These are phyloP conservation scores for Suillus lakei DNA, from an alignment of 768 basidiomycete genomes.

Conservation along the genomic window DNA sequence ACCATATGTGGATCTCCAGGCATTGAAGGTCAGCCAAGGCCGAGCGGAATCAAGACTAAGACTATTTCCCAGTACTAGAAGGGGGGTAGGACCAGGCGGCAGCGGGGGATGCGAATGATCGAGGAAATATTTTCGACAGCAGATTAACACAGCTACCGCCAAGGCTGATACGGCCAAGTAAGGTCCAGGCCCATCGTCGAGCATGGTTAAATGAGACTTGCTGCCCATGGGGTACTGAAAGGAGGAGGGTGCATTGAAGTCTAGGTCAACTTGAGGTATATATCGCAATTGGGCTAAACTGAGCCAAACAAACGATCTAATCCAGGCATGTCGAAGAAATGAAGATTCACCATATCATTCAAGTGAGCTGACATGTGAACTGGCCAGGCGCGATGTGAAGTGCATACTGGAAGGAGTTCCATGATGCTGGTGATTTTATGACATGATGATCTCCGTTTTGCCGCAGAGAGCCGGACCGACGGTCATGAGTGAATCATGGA, in stretches of 20 bases:
- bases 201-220: background rate
- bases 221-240: background rate
- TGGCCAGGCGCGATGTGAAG: background rate
- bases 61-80: background rate
- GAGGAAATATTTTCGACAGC: background rate
- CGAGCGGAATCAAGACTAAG: background rate
- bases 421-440: background rate
- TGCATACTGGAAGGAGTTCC: background rate
- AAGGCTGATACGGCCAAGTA: background rate
- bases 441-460: background rate
- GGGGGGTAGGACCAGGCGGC: background rate
- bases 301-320: background rate
- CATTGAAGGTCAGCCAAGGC: background rate
- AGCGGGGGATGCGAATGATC: background rate
- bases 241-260: background rate
- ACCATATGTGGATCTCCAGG: background rate
- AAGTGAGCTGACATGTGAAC: background rate
- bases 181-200: background rate
- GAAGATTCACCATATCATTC: background rate
- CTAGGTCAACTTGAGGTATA: background rate
- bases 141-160: background rate
- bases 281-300: background rate
- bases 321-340: background rate
- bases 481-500: background rate
- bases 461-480: background rate